phyloP scores from a whole-genome alignment of 164 flowering plant species.

The Stephania cephalantha region DNA sequence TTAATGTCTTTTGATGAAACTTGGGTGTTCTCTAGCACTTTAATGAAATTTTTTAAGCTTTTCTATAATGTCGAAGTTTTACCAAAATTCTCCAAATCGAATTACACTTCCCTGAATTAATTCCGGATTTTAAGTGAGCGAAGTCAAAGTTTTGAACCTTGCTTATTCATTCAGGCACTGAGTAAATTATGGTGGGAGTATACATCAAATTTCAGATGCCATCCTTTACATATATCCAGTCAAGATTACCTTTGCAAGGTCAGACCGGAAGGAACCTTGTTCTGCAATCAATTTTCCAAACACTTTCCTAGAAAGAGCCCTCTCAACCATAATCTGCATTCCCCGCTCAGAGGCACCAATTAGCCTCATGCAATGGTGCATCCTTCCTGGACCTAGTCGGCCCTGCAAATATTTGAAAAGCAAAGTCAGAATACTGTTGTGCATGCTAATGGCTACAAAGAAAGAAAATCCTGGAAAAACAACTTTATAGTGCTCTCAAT shows the following conservation, averaged over 20 bases:
- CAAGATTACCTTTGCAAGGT: slow-evolving; percentile 71
- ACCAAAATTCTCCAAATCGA: too few relatives aligned
- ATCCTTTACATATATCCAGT: background rate
- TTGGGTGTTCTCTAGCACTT: too few relatives aligned
- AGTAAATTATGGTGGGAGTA: too few relatives aligned
- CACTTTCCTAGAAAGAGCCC: slow-evolving; percentile 71
- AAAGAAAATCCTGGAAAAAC: background rate
- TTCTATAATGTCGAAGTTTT: too few relatives aligned
- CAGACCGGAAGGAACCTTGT: slow-evolving; percentile 91
- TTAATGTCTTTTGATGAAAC: too few relatives aligned
- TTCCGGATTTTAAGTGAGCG: too few relatives aligned
- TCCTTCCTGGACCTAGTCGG: slow-evolving; percentile 91
- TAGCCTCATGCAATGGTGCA: slow-evolving; percentile 98
- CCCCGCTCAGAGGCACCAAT: slow-evolving; percentile 92
- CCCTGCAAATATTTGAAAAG: slow-evolving; percentile 48
- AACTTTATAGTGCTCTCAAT: background rate
- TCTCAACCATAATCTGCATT: slow-evolving; percentile 72
- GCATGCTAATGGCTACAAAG: background rate
- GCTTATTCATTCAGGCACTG: background rate
- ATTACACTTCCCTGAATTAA: too few relatives aligned
- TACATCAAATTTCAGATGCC: background rate
- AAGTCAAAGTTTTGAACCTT: too few relatives aligned
- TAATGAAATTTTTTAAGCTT: too few relatives aligned
- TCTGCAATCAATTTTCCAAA: slow-evolving; percentile 91
- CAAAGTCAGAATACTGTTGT: background rate